phyloP scores from a whole-genome alignment of 1,139 yeast genomes.

The Yamadazyma triangularis region DNA sequence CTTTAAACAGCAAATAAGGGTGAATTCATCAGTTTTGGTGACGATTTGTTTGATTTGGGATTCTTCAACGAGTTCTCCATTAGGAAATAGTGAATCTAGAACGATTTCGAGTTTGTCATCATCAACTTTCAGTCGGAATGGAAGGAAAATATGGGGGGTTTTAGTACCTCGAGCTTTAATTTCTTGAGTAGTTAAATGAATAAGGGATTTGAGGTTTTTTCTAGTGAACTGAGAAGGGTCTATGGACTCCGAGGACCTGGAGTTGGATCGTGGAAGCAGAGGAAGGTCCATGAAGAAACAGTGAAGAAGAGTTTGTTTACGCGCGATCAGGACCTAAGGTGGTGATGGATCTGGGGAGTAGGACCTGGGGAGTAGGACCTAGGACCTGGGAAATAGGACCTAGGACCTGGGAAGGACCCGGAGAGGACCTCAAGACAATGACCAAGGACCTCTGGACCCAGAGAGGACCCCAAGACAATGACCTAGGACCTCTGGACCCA shows the following conservation, averaged over 20 bases:
- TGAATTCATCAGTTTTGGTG: conserved; percentile 53
- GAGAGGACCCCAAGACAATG: too few species aligned
- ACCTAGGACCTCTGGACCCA: too few species aligned
- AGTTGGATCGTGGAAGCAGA: conserved; percentile 14
- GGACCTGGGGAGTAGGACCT: too few species aligned
- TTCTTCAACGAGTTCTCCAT: conserved; percentile 40
- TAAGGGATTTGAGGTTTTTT: conserved; percentile 57
- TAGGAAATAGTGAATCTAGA: conserved; percentile 48
- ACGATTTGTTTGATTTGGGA: conserved; percentile 33
- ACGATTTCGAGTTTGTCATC: conserved; percentile 53
- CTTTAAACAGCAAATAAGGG: conserved; percentile 68
- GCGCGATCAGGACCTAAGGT: too few species aligned
- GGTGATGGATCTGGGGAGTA: too few species aligned
- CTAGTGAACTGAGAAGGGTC: conserved; percentile 65
- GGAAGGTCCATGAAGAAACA: conserved; percentile 31
- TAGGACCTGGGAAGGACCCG: too few species aligned
- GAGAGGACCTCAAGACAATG: too few species aligned
- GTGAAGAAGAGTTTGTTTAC: too few species aligned
- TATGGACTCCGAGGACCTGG: too few species aligned
- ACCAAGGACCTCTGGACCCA: too few species aligned
- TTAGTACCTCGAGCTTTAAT: conserved; percentile 54
- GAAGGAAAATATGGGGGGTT: conserved; percentile 62
- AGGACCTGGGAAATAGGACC: too few species aligned
- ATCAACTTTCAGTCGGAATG: conserved; percentile 63
- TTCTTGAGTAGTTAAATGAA: conserved; percentile 64